phyloP scores from a whole-genome alignment of 225 moss, liverwort and hornwort genomes.

The Pseudoscleropodium purum region DNA sequence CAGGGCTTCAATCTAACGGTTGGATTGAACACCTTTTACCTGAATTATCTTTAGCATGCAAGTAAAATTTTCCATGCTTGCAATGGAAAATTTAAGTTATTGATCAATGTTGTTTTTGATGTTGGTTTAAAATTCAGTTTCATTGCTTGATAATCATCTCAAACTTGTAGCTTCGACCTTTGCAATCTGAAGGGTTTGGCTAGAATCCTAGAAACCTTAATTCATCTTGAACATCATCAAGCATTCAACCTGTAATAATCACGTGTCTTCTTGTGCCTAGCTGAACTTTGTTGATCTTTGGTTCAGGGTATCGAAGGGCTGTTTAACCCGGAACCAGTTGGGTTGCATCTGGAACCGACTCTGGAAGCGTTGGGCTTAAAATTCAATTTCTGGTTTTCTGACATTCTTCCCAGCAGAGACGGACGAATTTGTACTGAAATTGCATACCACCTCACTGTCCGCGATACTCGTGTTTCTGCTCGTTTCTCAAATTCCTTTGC shows the following conservation, averaged over 20 bases:
- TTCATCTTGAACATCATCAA: not conserved
- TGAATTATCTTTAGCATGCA: not conserved
- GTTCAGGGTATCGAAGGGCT: not conserved
- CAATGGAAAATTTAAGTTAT: not conserved
- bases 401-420: not conserved
- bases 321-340: not conserved
- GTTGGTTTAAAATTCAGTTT: not conserved
- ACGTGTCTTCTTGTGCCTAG: not conserved
- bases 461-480: not conserved
- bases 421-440: not conserved
- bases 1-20: not conserved
- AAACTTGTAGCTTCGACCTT: not conserved
- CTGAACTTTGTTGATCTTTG: not conserved
- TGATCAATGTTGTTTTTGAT: not conserved
- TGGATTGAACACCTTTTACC: not conserved
- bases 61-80: not conserved
- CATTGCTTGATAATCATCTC: not conserved
- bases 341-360: not conserved
- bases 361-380: not conserved
- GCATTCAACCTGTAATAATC: not conserved
- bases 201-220: not conserved
- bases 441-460: constrained; percentile 1
- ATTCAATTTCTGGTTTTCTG: constrained; percentile 24
- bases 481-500: not conserved
- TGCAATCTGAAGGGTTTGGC: not conserved